phyloP scores from a whole-genome alignment of 2,329 filamentous ascomycete species.

The Tolypocladium capitatum region DNA sequence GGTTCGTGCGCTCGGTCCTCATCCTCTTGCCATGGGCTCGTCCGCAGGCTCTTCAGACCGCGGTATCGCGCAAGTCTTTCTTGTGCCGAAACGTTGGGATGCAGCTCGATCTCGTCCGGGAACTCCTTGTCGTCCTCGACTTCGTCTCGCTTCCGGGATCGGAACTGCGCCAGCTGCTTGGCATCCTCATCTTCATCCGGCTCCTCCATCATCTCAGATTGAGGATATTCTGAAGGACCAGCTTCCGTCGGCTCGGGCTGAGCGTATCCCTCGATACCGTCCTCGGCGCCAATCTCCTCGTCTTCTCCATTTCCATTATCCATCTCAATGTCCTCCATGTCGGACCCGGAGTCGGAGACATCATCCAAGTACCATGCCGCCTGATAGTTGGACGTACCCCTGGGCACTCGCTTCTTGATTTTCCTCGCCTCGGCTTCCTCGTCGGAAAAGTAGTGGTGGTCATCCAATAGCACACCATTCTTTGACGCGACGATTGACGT shows the following conservation, averaged over 20 bases:
- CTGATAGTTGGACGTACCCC: conserved; percentile 88
- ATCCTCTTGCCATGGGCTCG: conserved; percentile 76
- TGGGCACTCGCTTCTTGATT: conserved; percentile 64
- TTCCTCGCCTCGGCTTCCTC: conserved; percentile 49
- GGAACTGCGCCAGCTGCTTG: conserved; percentile 68
- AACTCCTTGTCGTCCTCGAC: conserved; percentile 88
- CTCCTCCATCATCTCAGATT: conserved; percentile 82
- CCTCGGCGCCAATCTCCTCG: conserved; percentile 56
- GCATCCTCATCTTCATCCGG: conserved; percentile 72
- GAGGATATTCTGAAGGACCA: conserved; percentile 77
- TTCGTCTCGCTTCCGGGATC: conserved; percentile 64
- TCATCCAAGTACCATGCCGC: conserved; percentile 83
- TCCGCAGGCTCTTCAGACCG: conserved; percentile 81
- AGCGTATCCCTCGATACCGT: conserved; percentile 62
- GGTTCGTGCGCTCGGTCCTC: conserved; percentile 82
- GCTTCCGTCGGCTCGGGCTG: conserved; percentile 59
- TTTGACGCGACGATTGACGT: conserved; percentile 30
- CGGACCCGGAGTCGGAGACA: conserved; percentile 73
- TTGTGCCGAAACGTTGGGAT: conserved; percentile 71
- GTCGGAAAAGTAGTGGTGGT: conserved; percentile 96
- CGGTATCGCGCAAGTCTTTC: conserved; percentile 79
- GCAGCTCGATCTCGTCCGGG: conserved; percentile 91
- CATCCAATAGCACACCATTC: conserved; percentile 86
- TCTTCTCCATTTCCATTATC: conserved; percentile 46
- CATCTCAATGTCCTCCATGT: conserved; percentile 56